Conservation (phyloP, 2,329 filamentous ascomycete species). For the Madurella fahalii region DNA sequence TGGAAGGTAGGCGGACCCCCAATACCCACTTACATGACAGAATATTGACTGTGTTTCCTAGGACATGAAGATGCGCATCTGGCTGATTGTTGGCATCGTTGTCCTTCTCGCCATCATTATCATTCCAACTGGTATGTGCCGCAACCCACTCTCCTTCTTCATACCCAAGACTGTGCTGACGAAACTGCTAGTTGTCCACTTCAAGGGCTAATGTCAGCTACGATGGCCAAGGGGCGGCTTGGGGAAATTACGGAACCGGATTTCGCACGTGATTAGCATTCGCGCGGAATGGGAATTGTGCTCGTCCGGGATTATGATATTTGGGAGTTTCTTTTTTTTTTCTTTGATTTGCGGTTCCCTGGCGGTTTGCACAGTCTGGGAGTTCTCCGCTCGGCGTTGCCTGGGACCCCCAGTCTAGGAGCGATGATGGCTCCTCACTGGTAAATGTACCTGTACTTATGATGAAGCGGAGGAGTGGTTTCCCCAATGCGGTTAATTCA, state of each 20-base stretch:
- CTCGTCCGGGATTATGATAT: conserved; percentile 26
- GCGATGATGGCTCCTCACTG: conserved; percentile 14
- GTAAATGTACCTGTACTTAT: conserved; percentile 26
- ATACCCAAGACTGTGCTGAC: conserved; percentile 8
- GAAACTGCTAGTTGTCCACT: conserved; percentile 16
- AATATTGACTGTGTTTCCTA: conserved; percentile 16
- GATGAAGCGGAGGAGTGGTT: conserved; percentile 25
- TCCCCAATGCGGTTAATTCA: conserved; percentile 26
- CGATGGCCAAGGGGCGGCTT: conserved; percentile 18
- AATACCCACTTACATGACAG: background rate
- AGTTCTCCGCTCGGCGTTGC: conserved; percentile 19
- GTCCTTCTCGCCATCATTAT: conserved; percentile 92
- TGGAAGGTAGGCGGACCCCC: conserved; percentile 60
- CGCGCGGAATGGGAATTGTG: conserved; percentile 21
- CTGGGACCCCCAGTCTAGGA: conserved; percentile 14
- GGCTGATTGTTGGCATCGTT: conserved; percentile 85
- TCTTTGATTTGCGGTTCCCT: conserved; percentile 17
- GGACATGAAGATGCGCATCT: conserved; percentile 99
- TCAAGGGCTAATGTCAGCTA: conserved; percentile 16
- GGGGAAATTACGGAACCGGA: conserved; percentile 20
- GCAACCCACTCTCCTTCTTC: background rate
- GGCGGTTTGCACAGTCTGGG: conserved; percentile 15
- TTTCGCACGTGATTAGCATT: conserved; percentile 23
- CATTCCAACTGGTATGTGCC: conserved; percentile 73
- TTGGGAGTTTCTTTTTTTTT: conserved; percentile 26